phyloP scores from a whole-genome alignment of 352 stramenopile species.

The Phytopythium delawarense region DNA sequence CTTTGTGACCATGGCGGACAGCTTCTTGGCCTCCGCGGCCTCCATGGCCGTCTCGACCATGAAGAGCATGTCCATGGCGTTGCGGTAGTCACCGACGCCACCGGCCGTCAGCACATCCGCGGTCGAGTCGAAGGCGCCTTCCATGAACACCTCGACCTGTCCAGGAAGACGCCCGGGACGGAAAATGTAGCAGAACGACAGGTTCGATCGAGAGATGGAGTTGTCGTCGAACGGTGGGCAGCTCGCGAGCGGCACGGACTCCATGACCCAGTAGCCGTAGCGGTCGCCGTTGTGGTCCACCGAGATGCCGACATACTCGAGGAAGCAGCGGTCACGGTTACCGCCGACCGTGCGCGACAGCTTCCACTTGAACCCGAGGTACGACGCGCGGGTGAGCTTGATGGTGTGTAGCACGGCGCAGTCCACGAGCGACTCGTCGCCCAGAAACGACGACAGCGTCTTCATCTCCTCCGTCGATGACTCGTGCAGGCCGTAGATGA shows the following conservation, averaged over 20 bases:
- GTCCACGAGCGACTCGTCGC: conserved; percentile 59
- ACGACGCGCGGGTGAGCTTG: conserved; percentile 43
- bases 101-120: conserved; percentile 54
- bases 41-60: conserved; percentile 36
- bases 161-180: conserved; percentile 40
- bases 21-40: conserved; percentile 64
- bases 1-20: conserved; percentile 49
- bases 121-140: conserved; percentile 64
- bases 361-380: conserved; percentile 75
- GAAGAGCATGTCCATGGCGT: conserved; percentile 66
- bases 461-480: conserved; percentile 56
- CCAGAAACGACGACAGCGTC: conserved; percentile 42
- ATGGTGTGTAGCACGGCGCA: conserved; percentile 58
- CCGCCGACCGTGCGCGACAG: conserved; percentile 59
- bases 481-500: conserved; percentile 50
- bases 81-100: conserved; percentile 62
- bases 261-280: conserved; percentile 62
- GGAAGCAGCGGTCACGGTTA: conserved; percentile 68
- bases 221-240: conserved; percentile 71
- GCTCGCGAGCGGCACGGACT: conserved; percentile 54
- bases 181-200: conserved; percentile 76
- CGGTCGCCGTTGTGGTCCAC: conserved; percentile 48
- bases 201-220: conserved; percentile 63
- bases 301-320: conserved; percentile 62
- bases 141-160: conserved; percentile 67